Conservation (phyloP, 768 basidiomycete species). For the Amanita rubescens region DNA sequence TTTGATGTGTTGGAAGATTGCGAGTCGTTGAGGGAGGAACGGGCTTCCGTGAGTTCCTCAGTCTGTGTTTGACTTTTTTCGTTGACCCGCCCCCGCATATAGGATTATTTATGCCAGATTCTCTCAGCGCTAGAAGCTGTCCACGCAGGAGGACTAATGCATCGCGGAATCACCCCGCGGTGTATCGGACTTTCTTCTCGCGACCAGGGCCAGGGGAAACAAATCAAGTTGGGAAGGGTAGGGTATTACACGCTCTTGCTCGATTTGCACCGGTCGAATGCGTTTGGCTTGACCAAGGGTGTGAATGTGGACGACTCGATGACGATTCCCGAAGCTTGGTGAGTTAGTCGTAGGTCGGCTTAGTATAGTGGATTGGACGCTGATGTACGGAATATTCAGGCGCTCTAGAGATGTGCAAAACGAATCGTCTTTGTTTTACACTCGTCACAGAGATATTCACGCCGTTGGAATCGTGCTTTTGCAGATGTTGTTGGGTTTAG, state of each 20-base stretch:
- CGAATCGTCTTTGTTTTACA: constrained; percentile 67
- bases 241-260: constrained; percentile 65
- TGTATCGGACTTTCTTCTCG: constrained; percentile 38
- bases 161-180: constrained; percentile 55
- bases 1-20: constrained; percentile 73
- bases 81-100: background rate
- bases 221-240: constrained; percentile 68
- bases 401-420: constrained; percentile 76
- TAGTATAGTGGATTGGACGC: too few relatives aligned
- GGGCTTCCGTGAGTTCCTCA: constrained; percentile 46
- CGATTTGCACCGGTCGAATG: constrained; percentile 81
- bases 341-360: too few relatives aligned
- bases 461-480: constrained; percentile 70
- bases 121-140: constrained; percentile 61
- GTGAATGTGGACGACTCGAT: constrained; percentile 24
- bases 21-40: constrained; percentile 63
- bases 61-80: background rate
- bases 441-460: constrained; percentile 76
- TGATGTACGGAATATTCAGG: too few relatives aligned
- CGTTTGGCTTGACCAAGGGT: constrained; percentile 43
- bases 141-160: constrained; percentile 59
- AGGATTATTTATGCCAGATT: constrained; percentile 76
- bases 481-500: constrained; percentile 80
- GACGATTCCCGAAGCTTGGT: constrained; percentile 43
- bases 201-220: constrained; percentile 38